Conservation (phyloP, 2,329 filamentous ascomycete species). For the Cercospora zeina region DNA sequence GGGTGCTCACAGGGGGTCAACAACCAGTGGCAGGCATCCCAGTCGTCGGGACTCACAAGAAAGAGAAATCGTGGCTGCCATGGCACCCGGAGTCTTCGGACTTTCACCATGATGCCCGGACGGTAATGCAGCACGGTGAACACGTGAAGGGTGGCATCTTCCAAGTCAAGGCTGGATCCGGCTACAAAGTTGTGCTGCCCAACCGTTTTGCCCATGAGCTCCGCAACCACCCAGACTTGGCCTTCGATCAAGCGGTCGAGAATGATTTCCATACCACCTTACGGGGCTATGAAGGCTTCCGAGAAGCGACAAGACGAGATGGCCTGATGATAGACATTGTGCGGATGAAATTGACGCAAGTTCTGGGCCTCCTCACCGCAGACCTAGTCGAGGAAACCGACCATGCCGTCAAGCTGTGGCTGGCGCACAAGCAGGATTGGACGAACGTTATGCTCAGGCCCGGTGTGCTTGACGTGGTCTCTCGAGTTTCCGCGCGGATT, state of each 20-base stretch:
- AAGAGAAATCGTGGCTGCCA: neutral
- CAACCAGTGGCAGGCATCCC: neutral
- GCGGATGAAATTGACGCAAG: conserved; percentile 10
- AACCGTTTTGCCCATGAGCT: conserved; percentile 24
- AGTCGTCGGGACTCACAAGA: neutral
- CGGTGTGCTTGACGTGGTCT: neutral
- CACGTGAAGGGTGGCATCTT: conserved; percentile 10
- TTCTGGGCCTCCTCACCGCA: neutral
- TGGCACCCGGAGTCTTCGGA: neutral
- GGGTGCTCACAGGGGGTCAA: neutral
- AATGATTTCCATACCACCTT: conserved; percentile 16
- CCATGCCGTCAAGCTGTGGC: neutral
- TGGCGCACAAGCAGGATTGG: neutral
- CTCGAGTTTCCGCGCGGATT: neutral
- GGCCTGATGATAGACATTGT: conserved; percentile 24
- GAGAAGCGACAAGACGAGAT: conserved; percentile 16
- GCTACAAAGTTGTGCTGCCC: conserved; percentile 27
- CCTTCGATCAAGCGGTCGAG: conserved; percentile 18
- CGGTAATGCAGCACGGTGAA: neutral
- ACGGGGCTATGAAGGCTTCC: conserved; percentile 29
- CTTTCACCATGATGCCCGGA: neutral
- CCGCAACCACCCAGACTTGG: conserved; percentile 28
- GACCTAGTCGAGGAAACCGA: neutral
- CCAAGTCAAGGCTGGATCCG: conserved; percentile 25
- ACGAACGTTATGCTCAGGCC: neutral